Evolutionary conservation across 441 rosid genomes (phyloP), one percentile per base, ranked within the genome.

Genomic region (Gossypium schwendimanii): DNA sequence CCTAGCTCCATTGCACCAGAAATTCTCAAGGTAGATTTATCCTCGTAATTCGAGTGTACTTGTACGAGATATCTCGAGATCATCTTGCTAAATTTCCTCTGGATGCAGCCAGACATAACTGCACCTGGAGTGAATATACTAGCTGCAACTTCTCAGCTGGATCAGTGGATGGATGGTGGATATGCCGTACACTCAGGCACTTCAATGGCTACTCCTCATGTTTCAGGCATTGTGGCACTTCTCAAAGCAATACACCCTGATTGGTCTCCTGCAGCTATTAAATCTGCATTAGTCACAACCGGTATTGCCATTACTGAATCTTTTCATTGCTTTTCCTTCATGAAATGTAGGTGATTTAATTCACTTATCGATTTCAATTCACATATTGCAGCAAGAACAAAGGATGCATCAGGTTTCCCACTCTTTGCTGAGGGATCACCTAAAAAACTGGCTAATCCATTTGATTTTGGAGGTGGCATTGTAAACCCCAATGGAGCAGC

Each of bases 151-250:
- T 89, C 87, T 79, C 8, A 84, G 10, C 36, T 79, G 9, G 49
- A 14, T 0, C 90, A 84, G 63, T 28, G 26, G 3, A 76, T 83
- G 41, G 36, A 55, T 1, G 79, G 70, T 0, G 61, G 77, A 45
- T 91, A 62, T 76, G 86, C 84, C 33, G n/a, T 89, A 0, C 45
- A 66, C 4, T 78, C 97, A 0, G 96, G 98, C 63, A 93, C 97
- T 73, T 93, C 98, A 2, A 89, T 91, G 98, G 77, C 98, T 39
- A 83, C 87, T 75, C 97, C 98, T 74, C 96, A 93, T 79, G 92
- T 89, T 23, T 85, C 94, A 15, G 98, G 86, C 50, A 76, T 77
- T 3, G 89, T 86, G 3, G 91, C 92, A 11, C 94, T 89, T 64
- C 89, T 91, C 52, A 88, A 75, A 85, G 91, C 93, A n/a, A 73